These are phyloP conservation scores for Bruguiera parviflora DNA, from an alignment of 345 rosid genomes.

Conservation along the genomic window DNA sequence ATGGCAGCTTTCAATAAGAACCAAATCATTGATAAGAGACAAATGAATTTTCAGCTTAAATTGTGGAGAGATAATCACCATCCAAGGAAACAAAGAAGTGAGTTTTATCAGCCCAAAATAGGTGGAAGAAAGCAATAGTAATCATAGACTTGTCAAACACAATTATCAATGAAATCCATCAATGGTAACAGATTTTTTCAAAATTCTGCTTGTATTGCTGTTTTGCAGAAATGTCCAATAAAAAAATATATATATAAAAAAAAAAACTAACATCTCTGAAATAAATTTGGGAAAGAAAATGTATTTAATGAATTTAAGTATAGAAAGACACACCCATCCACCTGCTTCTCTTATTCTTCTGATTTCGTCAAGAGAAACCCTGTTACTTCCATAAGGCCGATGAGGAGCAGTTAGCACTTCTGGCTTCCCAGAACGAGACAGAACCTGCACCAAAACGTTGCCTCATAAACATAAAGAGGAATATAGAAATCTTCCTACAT, in stretches of 20 bases:
- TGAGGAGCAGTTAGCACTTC: slow-evolving; percentile 71
- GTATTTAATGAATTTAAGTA: slow-evolving; percentile 22
- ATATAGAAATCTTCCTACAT: neutral
- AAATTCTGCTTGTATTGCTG: neutral
- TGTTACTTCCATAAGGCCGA: slow-evolving; percentile 80
- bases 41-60: neutral
- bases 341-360: slow-evolving; percentile 97
- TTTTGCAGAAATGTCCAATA: too few species aligned
- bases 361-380: slow-evolving; percentile 64
- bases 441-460: slow-evolving; percentile 45
- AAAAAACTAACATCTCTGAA: too few species aligned
- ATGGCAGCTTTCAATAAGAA: neutral
- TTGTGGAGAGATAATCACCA: neutral
- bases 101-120: neutral
- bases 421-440: slow-evolving; percentile 74
- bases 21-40: neutral
- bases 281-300: too few species aligned
- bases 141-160: neutral
- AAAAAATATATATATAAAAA: too few species aligned
- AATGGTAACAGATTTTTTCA: too few species aligned
- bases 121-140: neutral
- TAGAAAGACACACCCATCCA: slow-evolving; percentile 90
- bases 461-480: neutral
- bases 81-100: neutral
- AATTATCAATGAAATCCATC: too few species aligned